Percentiles rank a stretch among this genome's conserved stretches.
Evolutionary conservation across 202 grass and related monocot species (phyloP).

Genomic region (Zoysia matrella): DNA sequence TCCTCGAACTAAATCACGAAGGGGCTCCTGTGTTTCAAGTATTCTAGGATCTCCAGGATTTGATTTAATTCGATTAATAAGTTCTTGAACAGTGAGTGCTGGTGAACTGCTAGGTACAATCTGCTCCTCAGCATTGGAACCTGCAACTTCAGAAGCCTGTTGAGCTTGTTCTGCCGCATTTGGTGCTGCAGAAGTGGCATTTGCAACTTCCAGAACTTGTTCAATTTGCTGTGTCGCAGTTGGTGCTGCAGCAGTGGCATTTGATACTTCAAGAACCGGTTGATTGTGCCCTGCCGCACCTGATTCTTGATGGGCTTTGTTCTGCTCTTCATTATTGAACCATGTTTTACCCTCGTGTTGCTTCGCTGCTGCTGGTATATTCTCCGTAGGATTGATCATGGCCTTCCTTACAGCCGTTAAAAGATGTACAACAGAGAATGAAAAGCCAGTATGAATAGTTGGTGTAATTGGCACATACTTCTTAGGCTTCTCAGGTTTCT

Average conservation of each 20-base stretch:
- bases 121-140: constrained; percentile 50
- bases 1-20: constrained; percentile 93
- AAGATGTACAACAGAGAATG: constrained; percentile 95
- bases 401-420: constrained; percentile 89
- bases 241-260: constrained; percentile 15
- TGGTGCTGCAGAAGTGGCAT: constrained; percentile 21
- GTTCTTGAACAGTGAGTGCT: constrained; percentile 79
- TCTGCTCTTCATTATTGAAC: constrained; percentile 48
- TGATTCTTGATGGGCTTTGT: constrained; percentile 51
- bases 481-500: constrained; percentile 36
- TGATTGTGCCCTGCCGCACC: neutral
- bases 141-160: constrained; percentile 50
- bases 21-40: constrained; percentile 99
- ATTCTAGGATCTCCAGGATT: constrained; percentile 94
- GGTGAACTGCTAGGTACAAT: constrained; percentile 45
- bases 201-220: neutral
- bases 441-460: constrained; percentile 93
- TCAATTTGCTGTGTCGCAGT: neutral
- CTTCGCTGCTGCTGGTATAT: constrained; percentile 29
- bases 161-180: constrained; percentile 54
- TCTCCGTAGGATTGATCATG: constrained; percentile 64
- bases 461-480: constrained; percentile 88
- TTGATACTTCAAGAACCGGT: too few species aligned
- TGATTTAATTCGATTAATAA: constrained; percentile 72
- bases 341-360: constrained; percentile 52